These are phyloP conservation scores for Vachellia collinsii DNA, from an alignment of 306 rosid genomes.

Conservation along the genomic window DNA sequence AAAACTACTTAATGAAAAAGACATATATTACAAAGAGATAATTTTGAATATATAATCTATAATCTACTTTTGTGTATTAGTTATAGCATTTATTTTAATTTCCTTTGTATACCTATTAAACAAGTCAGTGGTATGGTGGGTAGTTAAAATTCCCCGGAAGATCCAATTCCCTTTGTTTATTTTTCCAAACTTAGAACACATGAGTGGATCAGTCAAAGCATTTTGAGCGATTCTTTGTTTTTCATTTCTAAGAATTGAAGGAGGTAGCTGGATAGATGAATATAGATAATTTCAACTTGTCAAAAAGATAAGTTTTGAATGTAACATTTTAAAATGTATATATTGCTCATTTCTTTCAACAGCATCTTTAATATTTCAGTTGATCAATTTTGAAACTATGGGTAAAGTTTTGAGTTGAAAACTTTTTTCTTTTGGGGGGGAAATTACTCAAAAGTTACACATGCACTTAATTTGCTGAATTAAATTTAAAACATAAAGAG, in stretches of 20 bases:
- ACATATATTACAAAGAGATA: neutral
- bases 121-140: neutral
- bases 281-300: neutral
- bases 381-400: neutral
- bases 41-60: neutral
- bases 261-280: neutral
- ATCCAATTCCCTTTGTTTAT: neutral
- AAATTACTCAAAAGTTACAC: neutral
- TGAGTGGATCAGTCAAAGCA: constrained; percentile 1
- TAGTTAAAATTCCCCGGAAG: neutral
- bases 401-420: neutral
- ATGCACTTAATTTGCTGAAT: neutral
- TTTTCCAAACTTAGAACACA: neutral
- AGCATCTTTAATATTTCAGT: neutral
- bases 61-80: neutral
- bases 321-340: neutral
- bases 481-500: neutral
- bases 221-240: neutral
- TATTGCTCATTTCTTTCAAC: neutral
- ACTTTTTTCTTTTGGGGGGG: neutral
- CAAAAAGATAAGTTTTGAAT: constrained; percentile 13
- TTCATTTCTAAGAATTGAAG: neutral
- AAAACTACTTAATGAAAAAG: no score
- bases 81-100: neutral
- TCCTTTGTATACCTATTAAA: neutral